Evolutionary conservation across 352 stramenopile species (phyloP), one percentile per base, ranked within the genome.

Genomic region (Salisapilia sapeloensis): DNA sequence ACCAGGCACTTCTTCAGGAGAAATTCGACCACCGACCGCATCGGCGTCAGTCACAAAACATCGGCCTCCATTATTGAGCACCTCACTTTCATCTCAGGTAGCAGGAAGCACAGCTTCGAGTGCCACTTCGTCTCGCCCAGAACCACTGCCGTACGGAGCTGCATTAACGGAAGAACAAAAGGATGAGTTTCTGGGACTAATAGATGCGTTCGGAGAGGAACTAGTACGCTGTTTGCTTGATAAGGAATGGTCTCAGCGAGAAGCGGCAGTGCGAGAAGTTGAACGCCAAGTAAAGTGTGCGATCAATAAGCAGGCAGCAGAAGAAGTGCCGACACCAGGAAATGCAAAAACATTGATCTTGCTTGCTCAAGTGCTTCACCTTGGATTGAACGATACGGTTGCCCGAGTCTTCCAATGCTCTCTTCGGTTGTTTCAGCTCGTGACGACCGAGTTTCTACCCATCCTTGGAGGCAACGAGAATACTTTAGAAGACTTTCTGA

Each of bases 1-100:
- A 25, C 72, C 66, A 12, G 60, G 62, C 0, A 84, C 71, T 0
- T 74, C 62, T 3, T n/a, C n/a, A n/a, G 45, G 60, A 12, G 45
- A 50, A 0, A 44, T 78, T 36, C 60, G 72, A 11, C 69, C 65
- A 7, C 66, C 59, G 8, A 87, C 69, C 0, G 69, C 72, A 0
- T 83, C 69, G 2, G 69, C 56, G 2, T 87, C 72, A 0, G 78
- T 69, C 1, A 87, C 72, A 0, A 87, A 87, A 29, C 72, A 87
- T 35, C 62, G 72, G 0, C 72, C 72, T 15, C 58, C 56, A 1
- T 50, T 87, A 0, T 56, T 53, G 1, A 83, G 61, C 17, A 20
- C 69, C 0, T 78, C 58, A 8, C 37, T 87, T 1, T 82, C 71
- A 14, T 21, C 28, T 3, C 32, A 17, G 10, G 23, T 33, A 7